Evolutionary conservation across 2,329 filamentous ascomycete species (phyloP).

Genomic region (Apiospora arundinis): DNA sequence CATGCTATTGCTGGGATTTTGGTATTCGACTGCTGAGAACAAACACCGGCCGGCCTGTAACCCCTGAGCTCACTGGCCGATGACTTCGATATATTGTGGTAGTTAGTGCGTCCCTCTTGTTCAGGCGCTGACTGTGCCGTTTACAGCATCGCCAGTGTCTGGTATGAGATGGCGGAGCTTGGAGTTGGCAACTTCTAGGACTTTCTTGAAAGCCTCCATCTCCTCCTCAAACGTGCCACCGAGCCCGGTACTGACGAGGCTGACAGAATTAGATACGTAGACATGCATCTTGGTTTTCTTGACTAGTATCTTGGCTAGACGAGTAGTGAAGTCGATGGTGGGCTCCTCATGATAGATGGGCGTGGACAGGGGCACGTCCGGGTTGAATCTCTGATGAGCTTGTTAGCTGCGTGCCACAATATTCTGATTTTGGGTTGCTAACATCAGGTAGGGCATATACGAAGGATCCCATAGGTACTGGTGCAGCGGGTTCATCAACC

Average conservation of each 20-base stretch:
- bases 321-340: slow-evolving; percentile 85
- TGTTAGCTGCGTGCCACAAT: slow-evolving; percentile 25
- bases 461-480: slow-evolving; percentile 79
- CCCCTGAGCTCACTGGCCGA: neutral
- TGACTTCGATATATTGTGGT: neutral
- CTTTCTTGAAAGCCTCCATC: slow-evolving; percentile 82
- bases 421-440: slow-evolving; percentile 35
- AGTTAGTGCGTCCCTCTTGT: neutral
- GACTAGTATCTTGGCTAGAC: slow-evolving; percentile 84
- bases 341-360: slow-evolving; percentile 77
- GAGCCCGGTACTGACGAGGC: slow-evolving; percentile 73
- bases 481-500: slow-evolving; percentile 55
- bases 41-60: neutral
- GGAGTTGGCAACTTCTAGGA: slow-evolving; percentile 72
- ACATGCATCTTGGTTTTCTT: slow-evolving; percentile 73
- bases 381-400: slow-evolving; percentile 52
- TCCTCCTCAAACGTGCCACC: slow-evolving; percentile 90
- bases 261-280: slow-evolving; percentile 92
- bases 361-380: slow-evolving; percentile 74
- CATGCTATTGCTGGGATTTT: neutral
- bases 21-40: neutral
- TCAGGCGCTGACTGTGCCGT: slow-evolving; percentile 28
- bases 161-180: slow-evolving; percentile 51
- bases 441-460: slow-evolving; percentile 95
- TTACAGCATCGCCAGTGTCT: slow-evolving; percentile 29